Conservation (phyloP, 176 grass and related monocot genomes). For the Aechmea fasciata region DNA sequence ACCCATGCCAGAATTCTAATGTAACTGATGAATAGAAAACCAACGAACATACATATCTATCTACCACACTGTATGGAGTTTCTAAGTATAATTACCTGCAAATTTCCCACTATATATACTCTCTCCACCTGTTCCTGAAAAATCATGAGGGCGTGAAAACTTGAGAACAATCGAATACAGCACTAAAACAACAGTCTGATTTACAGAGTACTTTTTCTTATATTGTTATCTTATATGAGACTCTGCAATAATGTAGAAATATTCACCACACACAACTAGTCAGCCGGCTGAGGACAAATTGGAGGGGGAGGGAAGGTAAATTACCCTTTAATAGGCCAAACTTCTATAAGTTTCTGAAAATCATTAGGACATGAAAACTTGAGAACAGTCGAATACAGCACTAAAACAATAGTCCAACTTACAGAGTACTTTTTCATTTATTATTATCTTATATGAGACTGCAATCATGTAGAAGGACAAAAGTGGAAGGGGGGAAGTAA, state of each 20-base stretch:
- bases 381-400: not conserved
- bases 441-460: too few species aligned
- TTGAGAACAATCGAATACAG: not conserved
- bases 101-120: slow-evolving; percentile 68
- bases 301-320: too few species aligned
- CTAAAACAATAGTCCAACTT: not conserved
- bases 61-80: slow-evolving; percentile 5
- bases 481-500: too few species aligned
- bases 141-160: not conserved
- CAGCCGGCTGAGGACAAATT: too few species aligned
- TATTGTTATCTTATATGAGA: too few species aligned
- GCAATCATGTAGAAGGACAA: too few species aligned
- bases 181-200: not conserved
- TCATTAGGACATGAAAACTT: not conserved
- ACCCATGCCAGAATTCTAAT: not conserved
- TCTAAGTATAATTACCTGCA: slow-evolving; percentile 53
- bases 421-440: not conserved
- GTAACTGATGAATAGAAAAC: not conserved
- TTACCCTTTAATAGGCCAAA: too few species aligned
- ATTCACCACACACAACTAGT: too few species aligned
- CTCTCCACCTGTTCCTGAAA: slow-evolving; percentile 26
- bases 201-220: not conserved
- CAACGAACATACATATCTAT: not conserved
- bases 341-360: not conserved
- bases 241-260: too few species aligned